Evolutionary conservation across 257 asterid genomes (phyloP), one percentile per base, ranked within the genome.

Genomic region (Penstemon davidsonii): DNA sequence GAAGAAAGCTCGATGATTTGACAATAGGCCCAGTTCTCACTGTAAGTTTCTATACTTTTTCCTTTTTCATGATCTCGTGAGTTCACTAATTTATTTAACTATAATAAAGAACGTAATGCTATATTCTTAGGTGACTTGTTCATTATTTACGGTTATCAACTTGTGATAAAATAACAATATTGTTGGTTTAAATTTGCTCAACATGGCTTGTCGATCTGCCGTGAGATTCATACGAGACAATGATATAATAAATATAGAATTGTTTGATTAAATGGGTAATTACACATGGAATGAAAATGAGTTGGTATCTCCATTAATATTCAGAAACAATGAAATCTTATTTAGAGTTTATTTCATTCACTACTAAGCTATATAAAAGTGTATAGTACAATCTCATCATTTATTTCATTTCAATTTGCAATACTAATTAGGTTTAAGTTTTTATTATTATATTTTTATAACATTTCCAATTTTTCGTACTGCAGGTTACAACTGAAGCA

Each of bases 1-100:
- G 87, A 71, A 83, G 99, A 73, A 88, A 94, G 87, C 79, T 94
- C 4, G 93, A 91, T 11, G 95, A 94, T 71, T 79, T 94, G 72
- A 94, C 97, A 5, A 12, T 91, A 57, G 99, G 97, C 55, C 99
- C 97, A 7, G 97, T 94, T 55, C 97, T 94, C 69, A 94, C 96
- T 3, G 97, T 91, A 72, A 76, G 93, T 47, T 65, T 42, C 5
- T 45, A 37, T 47, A 5, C 55, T 67, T 65, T 7, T 63, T 42
- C 50, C 45, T 37, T 38, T 4, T 8, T 58, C 10, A 3, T 38
- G 18, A 3, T 42, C 11, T 54, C 43, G 43, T 5, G 12, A n/a
- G 41, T 12, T n/a, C 18, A 5, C 7, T 33, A 8, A 18, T 44
- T 58, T 51, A 46, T 46, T 11, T 11, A 6, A 19, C 37, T 41